These are phyloP conservation scores for Aegle marmelos DNA, from an alignment of 345 rosid species.

Conservation along the genomic window DNA sequence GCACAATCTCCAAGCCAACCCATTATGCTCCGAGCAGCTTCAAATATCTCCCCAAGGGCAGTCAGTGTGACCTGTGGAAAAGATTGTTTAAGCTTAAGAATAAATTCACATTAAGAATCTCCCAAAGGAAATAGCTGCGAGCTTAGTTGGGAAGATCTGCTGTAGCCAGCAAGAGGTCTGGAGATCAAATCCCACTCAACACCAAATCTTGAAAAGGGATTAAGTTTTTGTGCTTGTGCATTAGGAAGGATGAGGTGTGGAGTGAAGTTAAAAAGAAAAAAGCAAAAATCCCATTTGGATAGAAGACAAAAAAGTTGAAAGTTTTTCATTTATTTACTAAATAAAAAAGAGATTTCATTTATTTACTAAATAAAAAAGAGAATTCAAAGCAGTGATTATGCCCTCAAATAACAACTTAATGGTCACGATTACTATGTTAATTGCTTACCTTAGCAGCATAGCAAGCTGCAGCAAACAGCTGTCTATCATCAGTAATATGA, in stretches of 20 bases:
- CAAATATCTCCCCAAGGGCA: conserved; percentile 87
- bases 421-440: background rate
- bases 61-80: conserved; percentile 73
- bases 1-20: conserved; percentile 97
- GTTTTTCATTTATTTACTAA: conserved; percentile 1
- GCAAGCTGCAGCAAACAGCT: conserved; percentile 75
- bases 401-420: conserved; percentile 7
- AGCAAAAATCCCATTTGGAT: background rate
- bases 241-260: background rate
- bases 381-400: background rate
- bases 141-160: background rate
- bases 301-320: background rate
- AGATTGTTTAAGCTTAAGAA: conserved; percentile 11
- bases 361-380: conserved; percentile 7
- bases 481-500: conserved; percentile 73
- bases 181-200: background rate
- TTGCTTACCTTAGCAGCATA: conserved; percentile 88
- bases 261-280: background rate
- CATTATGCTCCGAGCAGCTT: conserved; percentile 96
- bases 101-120: background rate
- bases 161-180: background rate
- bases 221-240: background rate
- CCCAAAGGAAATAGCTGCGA: background rate
- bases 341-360: conserved; percentile 2
- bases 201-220: background rate